Percentiles rank a stretch among this genome's conserved stretches.
phyloP scores from a whole-genome alignment of 208 protist species.

The Crithidia mellificae region DNA sequence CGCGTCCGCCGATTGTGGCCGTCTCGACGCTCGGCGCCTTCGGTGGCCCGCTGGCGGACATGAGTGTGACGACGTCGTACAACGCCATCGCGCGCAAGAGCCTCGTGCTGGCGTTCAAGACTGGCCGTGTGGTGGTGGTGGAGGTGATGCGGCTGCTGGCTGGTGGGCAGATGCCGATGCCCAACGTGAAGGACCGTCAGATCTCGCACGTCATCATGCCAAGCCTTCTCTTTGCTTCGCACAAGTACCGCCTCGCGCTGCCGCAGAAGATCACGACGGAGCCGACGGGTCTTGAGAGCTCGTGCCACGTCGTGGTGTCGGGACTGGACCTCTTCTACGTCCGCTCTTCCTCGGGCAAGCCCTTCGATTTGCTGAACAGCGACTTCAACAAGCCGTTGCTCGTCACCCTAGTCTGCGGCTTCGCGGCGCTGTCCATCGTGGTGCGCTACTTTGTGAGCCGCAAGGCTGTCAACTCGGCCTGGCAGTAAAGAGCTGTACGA shows the following conservation, averaged over 20 bases:
- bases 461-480: constrained; percentile 65
- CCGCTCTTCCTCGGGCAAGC: constrained; percentile 82
- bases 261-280: constrained; percentile 59
- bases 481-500: constrained; percentile 48
- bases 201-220: constrained; percentile 75
- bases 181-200: constrained; percentile 40
- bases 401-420: constrained; percentile 59
- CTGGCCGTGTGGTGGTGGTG: constrained; percentile 72
- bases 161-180: constrained; percentile 66
- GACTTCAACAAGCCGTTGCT: constrained; percentile 91
- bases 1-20: constrained; percentile 67
- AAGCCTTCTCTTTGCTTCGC: constrained; percentile 54
- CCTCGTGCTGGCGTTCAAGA: constrained; percentile 77
- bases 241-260: constrained; percentile 70
- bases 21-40: constrained; percentile 67
- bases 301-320: constrained; percentile 78
- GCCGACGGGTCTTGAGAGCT: constrained; percentile 87
- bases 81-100: constrained; percentile 80
- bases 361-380: constrained; percentile 91
- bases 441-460: constrained; percentile 74
- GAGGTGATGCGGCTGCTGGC: constrained; percentile 67
- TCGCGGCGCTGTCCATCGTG: constrained; percentile 64
- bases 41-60: constrained; percentile 58
- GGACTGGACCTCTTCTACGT: constrained; percentile 92
- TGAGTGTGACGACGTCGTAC: constrained; percentile 83